These are phyloP conservation scores for Termitomyces heimii DNA, from an alignment of 768 basidiomycete genomes.

Conservation along the genomic window DNA sequence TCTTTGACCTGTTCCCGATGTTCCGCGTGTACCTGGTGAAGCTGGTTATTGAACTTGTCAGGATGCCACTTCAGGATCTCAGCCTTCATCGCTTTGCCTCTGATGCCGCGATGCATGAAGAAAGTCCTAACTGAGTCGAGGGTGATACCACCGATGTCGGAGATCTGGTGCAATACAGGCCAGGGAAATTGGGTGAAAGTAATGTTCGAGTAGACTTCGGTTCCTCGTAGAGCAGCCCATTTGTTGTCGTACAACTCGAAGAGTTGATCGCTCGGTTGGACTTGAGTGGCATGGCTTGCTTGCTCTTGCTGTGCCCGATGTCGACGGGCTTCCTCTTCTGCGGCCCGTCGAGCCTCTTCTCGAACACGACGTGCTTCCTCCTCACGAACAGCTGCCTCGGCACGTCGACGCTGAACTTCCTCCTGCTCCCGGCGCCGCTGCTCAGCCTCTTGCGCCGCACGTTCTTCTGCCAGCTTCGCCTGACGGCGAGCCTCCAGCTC, in stretches of 20 bases:
- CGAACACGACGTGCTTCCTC: conserved; percentile 1
- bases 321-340: conserved; percentile 2
- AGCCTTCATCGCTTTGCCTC: conserved; percentile 28
- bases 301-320: neutral
- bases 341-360: neutral
- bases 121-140: conserved; percentile 29
- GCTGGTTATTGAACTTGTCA: conserved; percentile 40
- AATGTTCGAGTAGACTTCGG: neutral
- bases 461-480: neutral
- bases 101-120: conserved; percentile 28
- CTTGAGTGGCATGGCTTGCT: neutral
- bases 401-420: conserved; percentile 1
- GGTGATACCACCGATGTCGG: conserved; percentile 27
- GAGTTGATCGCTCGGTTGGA: neutral
- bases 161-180: conserved; percentile 3
- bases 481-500: neutral
- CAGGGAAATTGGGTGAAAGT: conserved; percentile 6
- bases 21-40: conserved; percentile 25
- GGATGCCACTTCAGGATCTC: conserved; percentile 52
- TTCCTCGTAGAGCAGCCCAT: conserved; percentile 5
- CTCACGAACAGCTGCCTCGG: neutral
- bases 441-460: neutral
- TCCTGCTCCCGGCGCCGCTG: conserved; percentile 1
- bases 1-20: conserved; percentile 27
- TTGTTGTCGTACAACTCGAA: conserved; percentile 13